Evolutionary conservation across 2,329 filamentous ascomycete species (phyloP), one percentile per base, ranked within the genome.

Genomic region (Clarireedia hainanense): DNA sequence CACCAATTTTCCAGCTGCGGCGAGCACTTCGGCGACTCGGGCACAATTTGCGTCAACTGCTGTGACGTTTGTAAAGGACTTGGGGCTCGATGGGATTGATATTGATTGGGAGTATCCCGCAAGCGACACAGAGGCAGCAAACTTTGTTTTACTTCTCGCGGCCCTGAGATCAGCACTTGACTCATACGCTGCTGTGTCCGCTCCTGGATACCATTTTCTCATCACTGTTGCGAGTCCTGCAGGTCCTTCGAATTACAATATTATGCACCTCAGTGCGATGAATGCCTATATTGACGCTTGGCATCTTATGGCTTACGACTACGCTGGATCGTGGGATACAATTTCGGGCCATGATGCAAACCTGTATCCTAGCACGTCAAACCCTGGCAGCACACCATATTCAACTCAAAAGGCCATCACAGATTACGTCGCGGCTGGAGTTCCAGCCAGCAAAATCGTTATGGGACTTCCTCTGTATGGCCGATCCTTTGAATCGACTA

Each of bases 381-480:
- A 82, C 65, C 78, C 83, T 0, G 63, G 69, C 5, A 74, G 78
- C 26, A 92, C 89, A 0, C 86, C 86, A 0, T 92, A 84, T 74
- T 86, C 79, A 67, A 85, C 85, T 2, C 75, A 86, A 34, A 71
- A 74, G 17, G 87, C 88, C 3, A 72, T 95, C 45, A 68, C 75
- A 4, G 81, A 78, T 54, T 95, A 95, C 71, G 71, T 84, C 34
- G 69, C 73, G 0, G 78, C 79, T 4, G 84, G 84, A 6, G 80
- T 94, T 0, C 74, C 81, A 0, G 66, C 81, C 0, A 67, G 70
- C 52, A 92, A 92, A 69, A 80, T 95, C 55, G 79, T 89, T 2
- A 74, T 94, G 4, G 89, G 89, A 2, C 85, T 94, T 78, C 89
- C 90, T 0, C 74, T 95, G 6, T 94, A 94, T 67, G 89, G 89